Base-by-base conservation (phyloP, 192 early-diverging fungal genomes). In the Coemansia sp. region DNA sequence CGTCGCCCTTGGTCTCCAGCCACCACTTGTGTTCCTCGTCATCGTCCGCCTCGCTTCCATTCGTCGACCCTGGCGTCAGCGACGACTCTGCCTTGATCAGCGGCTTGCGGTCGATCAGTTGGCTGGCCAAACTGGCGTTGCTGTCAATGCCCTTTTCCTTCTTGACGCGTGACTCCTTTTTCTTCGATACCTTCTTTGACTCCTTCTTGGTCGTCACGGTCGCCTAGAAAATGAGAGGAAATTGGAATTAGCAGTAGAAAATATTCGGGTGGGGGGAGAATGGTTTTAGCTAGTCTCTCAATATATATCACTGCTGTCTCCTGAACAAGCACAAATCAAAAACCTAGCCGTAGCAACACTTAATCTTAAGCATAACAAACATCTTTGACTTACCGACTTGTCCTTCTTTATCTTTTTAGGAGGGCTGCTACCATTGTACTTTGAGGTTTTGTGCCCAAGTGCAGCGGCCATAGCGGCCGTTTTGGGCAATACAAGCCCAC, bases 1-100 rank as follows among this genome's bases (percentile, higher is more conserved):
- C 84, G 63, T 93, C 88, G 19, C 83, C 78, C 41, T 85, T 87
- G 48, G 86, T 71, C 11, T 83, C 75, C 52, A 87, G 75, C 89
- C 90, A 90, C 90, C 91, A 91, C 34, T 88, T 88, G 66, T 84
- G 84, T 29, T 85, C 78, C 2, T 86, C 86, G n/a, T 87, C 89
- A 4, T 83, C 83, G 3, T 82, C 87, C 5, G 42, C 52, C 33
- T 80, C 73, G 69, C 73, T 81, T 62, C 61, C 70, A 43, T 70
- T 68, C 40, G 62, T 43, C 32, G 70, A 69, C 1, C 55, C 35
- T 23, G 38, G 58, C 11, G 65, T 52, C 6, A 59, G 56, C 32
- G 69, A 60, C 10, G 78, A 72, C 66, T 81, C 78, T 25, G 65
- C 54, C 67, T 81, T 81, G 62, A 81, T 59, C 8, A 56, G 54